phyloP scores from a whole-genome alignment of 768 basidiomycete species.

The Pulveroboletus sp. region DNA sequence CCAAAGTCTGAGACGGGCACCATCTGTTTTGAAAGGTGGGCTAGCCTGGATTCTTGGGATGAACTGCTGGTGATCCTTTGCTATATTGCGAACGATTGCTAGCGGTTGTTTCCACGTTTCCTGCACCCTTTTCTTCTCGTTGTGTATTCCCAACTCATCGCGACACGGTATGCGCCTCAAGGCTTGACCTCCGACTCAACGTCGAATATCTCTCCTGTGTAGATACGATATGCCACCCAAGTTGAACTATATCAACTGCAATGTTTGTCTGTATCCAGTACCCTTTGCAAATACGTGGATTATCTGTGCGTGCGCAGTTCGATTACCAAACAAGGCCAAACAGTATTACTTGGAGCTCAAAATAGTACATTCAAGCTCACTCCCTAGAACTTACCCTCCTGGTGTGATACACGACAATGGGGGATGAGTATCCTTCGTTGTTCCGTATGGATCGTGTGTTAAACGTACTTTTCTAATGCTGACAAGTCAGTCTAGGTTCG shows the following conservation, averaged over 20 bases:
- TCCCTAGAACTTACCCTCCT: background rate
- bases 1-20: constrained; percentile 3
- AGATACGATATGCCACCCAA: background rate
- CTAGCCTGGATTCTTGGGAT: constrained; percentile 23
- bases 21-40: constrained; percentile 4
- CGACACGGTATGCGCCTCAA: background rate
- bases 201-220: background rate
- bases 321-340: constrained; percentile 23
- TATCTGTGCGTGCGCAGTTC: too few species aligned
- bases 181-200: background rate
- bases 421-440: constrained; percentile 77
- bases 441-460: constrained; percentile 51
- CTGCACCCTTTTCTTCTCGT: constrained; percentile 3
- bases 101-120: constrained; percentile 29
- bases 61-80: constrained; percentile 32
- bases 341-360: background rate
- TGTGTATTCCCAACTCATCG: constrained; percentile 5
- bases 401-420: constrained; percentile 39
- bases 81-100: constrained; percentile 28
- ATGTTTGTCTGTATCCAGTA: background rate
- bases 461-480: background rate
- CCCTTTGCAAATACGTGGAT: background rate
- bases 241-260: background rate
- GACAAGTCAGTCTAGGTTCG: constrained; percentile 56
- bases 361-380: background rate